Conservation (phyloP, 495 filamentous ascomycete genomes). For the Hypomontagnella submonticulosa region DNA sequence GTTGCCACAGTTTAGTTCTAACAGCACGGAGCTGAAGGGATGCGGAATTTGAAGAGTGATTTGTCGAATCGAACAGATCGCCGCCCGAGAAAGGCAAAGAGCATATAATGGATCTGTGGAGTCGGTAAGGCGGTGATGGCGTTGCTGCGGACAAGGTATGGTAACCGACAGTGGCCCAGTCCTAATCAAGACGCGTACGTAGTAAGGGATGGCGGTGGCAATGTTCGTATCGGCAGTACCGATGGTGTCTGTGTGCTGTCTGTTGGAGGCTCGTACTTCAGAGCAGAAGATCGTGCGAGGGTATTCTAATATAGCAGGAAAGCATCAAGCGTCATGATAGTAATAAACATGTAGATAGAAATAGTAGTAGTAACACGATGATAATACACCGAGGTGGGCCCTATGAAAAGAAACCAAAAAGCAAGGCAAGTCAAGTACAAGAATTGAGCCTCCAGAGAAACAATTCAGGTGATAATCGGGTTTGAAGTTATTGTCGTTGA, state of each 20-base stretch:
- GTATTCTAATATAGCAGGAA: slow-evolving; percentile 42
- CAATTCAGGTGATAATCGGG: slow-evolving; percentile 4
- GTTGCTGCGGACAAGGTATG: slow-evolving; percentile 22
- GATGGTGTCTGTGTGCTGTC: slow-evolving; percentile 35
- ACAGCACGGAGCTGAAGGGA: slow-evolving; percentile 31
- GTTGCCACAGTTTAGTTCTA: slow-evolving; percentile 37
- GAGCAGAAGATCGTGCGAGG: slow-evolving; percentile 33
- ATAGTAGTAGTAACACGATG: slow-evolving; percentile 36
- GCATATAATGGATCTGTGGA: slow-evolving; percentile 33
- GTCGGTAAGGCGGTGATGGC: slow-evolving; percentile 35
- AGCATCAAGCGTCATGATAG: slow-evolving; percentile 41
- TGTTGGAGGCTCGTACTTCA: slow-evolving; percentile 29
- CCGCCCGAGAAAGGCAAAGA: slow-evolving; percentile 28
- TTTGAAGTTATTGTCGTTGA: slow-evolving; percentile 13
- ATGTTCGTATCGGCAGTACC: slow-evolving; percentile 38
- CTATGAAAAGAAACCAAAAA: slow-evolving; percentile 10
- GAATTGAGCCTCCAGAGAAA: slow-evolving; percentile 18
- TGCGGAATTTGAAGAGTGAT: slow-evolving; percentile 12
- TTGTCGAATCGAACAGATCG: slow-evolving; percentile 21
- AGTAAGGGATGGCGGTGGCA: slow-evolving; percentile 36
- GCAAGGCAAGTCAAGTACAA: slow-evolving; percentile 21
- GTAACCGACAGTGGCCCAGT: slow-evolving; percentile 19
- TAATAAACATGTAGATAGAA: slow-evolving; percentile 38
- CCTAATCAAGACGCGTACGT: slow-evolving; percentile 26
- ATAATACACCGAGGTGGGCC: slow-evolving; percentile 37